Evolutionary conservation across 305 asterid species (phyloP), one percentile per base, ranked within the genome.

Genomic region (Coffea humblotiana): DNA sequence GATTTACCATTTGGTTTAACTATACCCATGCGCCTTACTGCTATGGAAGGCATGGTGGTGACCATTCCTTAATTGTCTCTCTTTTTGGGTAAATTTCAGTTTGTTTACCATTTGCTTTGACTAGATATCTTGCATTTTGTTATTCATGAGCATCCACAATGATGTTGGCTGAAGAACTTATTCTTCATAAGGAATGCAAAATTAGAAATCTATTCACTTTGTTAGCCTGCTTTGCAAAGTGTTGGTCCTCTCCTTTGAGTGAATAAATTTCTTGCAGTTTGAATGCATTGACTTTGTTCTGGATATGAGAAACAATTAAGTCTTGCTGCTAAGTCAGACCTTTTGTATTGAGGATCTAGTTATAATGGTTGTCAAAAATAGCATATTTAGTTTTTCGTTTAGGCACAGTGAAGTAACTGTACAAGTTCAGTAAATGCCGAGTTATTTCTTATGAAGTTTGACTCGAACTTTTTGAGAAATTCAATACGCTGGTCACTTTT

Each of bases 31-130:
- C 94, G 54, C 84, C 81, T 64, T 91, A 92, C 58, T 89, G 83
- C 74, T 88, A 80, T 80, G 96, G 91, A 82, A 94, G 92, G 97
- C 92, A 88, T 75, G 37, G 48, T 72, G 56, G 68, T 52, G 60
- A 45, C 69, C 58, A 29, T 29, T 49, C 71, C 43, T 78, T 72
- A 61, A 68, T 66, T 77, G 78, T 51, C 18, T 29, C 72, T 74
- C 58, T 52, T 13, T 13, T 72, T 32, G 32, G 64, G 45, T 23
- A 65, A 77, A 60, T 13, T 83, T 65, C 25, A 64, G 66, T 72
- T 71, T 65, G 65, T 77, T 27, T 80, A 5, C 58, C 14, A 74
- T 54, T 51, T 29, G 9, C 19, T 21, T 14, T 54, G 60, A 45
- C 43, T 32, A 43, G 43, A 72, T 40, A 21, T 71, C 58, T 77